Evolutionary conservation across 306 rosid species (phyloP).

Genomic region (Lagenaria siceraria): DNA sequence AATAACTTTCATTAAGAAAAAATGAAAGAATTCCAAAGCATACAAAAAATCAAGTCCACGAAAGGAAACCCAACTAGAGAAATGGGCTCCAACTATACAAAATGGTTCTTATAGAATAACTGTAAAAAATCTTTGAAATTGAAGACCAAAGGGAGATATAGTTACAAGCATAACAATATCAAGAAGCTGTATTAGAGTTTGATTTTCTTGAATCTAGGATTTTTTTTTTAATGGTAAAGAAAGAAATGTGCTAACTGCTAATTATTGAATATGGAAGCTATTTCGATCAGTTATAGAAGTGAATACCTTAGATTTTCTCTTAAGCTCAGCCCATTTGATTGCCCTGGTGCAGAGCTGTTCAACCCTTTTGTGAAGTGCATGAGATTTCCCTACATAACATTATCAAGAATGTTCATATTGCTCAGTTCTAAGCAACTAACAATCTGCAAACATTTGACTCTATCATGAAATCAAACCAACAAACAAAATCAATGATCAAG

Average conservation of each 20-base stretch:
- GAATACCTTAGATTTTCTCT: conserved; percentile 38
- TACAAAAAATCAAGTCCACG: no score
- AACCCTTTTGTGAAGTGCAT: conserved; percentile 55
- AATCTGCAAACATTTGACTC: background rate
- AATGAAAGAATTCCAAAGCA: no score
- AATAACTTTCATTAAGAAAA: no score
- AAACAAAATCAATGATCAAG: background rate
- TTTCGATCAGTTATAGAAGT: background rate
- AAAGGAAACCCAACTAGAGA: no score
- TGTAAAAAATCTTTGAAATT: no score
- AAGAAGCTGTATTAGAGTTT: background rate
- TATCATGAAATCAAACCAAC: background rate
- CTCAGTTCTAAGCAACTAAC: background rate
- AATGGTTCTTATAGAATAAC: no score
- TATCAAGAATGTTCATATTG: background rate
- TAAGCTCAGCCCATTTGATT: conserved; percentile 45
- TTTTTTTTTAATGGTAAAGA: background rate
- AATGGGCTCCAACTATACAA: no score
- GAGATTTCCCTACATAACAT: conserved; percentile 42
- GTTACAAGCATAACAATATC: background rate
- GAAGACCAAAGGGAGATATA: background rate
- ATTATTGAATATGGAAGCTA: background rate
- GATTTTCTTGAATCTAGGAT: background rate
- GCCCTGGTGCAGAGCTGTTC: conserved; percentile 56
- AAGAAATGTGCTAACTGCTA: background rate